Evolutionary conservation across 192 early-diverging fungal species (phyloP).

Genomic region (Thamnidium elegans): DNA sequence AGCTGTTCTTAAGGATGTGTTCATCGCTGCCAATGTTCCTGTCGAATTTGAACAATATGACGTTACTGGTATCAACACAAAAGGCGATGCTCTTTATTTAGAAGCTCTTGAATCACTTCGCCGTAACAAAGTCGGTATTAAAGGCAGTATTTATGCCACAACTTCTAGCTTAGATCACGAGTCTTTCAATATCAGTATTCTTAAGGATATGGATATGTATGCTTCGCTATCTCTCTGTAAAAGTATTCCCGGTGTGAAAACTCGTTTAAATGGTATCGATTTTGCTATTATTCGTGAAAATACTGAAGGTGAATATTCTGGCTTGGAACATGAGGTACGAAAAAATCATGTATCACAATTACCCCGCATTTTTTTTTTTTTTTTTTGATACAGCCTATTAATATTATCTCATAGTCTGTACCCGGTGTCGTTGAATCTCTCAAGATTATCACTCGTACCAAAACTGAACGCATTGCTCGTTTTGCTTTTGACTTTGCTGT

Average conservation of each 20-base stretch:
- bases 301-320: conserved; percentile 99
- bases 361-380: conserved; percentile 7
- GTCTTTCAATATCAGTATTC: conserved; percentile 94
- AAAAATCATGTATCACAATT: not conserved
- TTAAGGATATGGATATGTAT: conserved; percentile 98
- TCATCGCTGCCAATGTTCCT: conserved; percentile 91
- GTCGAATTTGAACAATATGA: conserved; percentile 98
- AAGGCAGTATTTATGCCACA: conserved; percentile 92
- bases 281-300: conserved; percentile 99
- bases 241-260: conserved; percentile 84
- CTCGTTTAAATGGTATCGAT: conserved; percentile 91
- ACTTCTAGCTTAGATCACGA: conserved; percentile 80
- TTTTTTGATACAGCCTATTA: conserved; percentile 1
- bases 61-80: conserved; percentile 85
- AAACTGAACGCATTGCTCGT: conserved; percentile 98
- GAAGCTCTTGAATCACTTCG: conserved; percentile 87
- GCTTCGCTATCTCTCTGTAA: conserved; percentile 90
- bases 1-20: conserved; percentile 87
- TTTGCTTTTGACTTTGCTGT: conserved; percentile 99
- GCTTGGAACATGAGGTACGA: conserved; percentile 88
- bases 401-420: conserved; percentile 61
- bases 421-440: conserved; percentile 98
- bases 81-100: conserved; percentile 79
- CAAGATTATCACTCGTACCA: conserved; percentile 94
- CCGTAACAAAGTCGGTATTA: conserved; percentile 96